Evolutionary conservation across 2,329 filamentous ascomycete species (phyloP), one percentile per base, ranked within the genome.

Genomic region (Ceratocystis alfenasii): DNA sequence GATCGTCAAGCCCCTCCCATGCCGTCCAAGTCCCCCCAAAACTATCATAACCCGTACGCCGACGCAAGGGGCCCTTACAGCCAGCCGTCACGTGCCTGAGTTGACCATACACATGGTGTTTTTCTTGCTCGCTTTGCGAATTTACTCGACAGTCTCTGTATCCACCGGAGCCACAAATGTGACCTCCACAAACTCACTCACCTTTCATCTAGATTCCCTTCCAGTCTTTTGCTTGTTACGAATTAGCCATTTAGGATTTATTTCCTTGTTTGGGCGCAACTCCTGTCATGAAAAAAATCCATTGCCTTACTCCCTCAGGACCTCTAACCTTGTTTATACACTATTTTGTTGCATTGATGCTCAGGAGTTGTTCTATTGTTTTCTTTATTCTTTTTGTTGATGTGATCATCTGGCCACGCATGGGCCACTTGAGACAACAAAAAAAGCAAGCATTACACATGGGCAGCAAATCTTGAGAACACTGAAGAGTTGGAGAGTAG

Each of bases 11-110:
- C 63, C 17, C 62, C 66, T 8, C 60, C 62, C 6, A 55, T 57
- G 8, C 66, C 66, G 17, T 62, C 66, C 25, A 65, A 67, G 45
- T 67, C 66, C 5, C 66, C 66, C 5, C 66, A 65, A 30, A 59
- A 45, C n/a, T 67, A 67, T 6, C 66, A 67, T n/a, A 62, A 33
- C 33, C 63, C 61, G 46, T 67, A 67, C 36, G 61, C 50, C 15
- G 66, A 67, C 30, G 62, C n/a, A 45, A 61, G 66, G 48, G 66
- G 66, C 2, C 62, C 62, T 3, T 67, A 67, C 30, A 50, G 33
- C 30, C 66, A 67, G 33, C 48, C 45, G 17, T 28, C 44, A 10
- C 63, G 63, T 55, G 28, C 30, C 22, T 64, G 63, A 64, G 20
- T 28, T 33, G 53, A 5, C 20, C 25, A 25, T 55, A 17, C 12